A percentile compares a stretch with the other conserved stretches of the same genome.
These are phyloP conservation scores for Vaccinium myrtillus DNA, from an alignment of 148 eudicot species.

Conservation along the genomic window DNA sequence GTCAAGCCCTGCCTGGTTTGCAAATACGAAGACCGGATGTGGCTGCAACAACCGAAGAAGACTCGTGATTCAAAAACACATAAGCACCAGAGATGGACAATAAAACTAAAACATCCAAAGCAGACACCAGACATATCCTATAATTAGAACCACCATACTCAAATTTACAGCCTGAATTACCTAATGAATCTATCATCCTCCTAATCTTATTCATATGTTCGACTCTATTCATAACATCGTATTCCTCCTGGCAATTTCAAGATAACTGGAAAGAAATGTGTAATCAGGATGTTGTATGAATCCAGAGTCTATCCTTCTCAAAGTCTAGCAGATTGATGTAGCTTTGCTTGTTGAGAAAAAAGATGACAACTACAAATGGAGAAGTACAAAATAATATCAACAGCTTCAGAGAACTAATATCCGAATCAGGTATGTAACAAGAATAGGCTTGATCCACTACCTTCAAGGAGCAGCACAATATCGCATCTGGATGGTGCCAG, in stretches of 20 bases:
- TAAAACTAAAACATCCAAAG: background rate
- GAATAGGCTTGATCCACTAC: slow-evolving; percentile 26
- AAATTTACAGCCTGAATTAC: background rate
- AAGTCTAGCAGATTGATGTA: background rate
- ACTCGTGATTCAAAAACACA: background rate
- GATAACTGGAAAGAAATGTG: background rate
- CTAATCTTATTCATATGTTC: background rate
- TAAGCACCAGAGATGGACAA: background rate
- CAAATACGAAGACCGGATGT: slow-evolving; percentile 77
- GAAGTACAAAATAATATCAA: background rate
- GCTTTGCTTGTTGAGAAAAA: background rate
- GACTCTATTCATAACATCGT: background rate
- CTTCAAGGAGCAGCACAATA: slow-evolving; percentile 92
- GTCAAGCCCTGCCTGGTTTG: slow-evolving; percentile 93
- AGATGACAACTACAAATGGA: background rate
- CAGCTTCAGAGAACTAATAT: background rate
- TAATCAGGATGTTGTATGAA: background rate
- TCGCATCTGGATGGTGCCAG: slow-evolving; percentile 94
- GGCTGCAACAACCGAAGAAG: slow-evolving; percentile 46
- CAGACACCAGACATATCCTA: background rate
- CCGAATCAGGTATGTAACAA: background rate
- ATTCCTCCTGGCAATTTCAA: background rate
- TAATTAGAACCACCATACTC: background rate
- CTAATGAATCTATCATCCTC: background rate
- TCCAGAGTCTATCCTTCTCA: background rate